phyloP scores from a whole-genome alignment of 208 protist genomes.

The Trypanosoma grayi region DNA sequence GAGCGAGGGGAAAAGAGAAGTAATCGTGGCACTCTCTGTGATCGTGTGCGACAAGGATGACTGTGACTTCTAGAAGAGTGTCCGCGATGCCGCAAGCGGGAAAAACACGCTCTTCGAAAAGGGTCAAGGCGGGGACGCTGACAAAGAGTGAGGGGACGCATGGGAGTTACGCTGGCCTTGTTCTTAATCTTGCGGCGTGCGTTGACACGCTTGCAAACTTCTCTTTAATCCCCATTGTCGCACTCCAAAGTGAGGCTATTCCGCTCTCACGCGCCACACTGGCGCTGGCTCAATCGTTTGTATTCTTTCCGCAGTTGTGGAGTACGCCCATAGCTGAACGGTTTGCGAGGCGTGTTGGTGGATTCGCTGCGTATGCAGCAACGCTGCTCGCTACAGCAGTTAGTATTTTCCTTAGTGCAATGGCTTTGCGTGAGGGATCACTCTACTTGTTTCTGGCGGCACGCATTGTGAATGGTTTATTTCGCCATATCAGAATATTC shows the following conservation, averaged over 20 bases:
- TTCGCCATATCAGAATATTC: conserved; percentile 37
- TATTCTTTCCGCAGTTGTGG: conserved; percentile 52
- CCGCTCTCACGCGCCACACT: conserved; percentile 7
- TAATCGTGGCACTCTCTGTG: not conserved
- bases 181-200: conserved; percentile 1
- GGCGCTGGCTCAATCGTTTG: conserved; percentile 46
- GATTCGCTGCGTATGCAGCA: conserved; percentile 25
- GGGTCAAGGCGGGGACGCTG: not conserved
- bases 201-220: conserved; percentile 13
- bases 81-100: not conserved
- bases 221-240: conserved; percentile 7
- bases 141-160: not conserved
- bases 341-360: conserved; percentile 30
- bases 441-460: conserved; percentile 49
- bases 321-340: conserved; percentile 41
- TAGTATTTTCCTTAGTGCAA: conserved; percentile 26
- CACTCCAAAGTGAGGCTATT: conserved; percentile 1
- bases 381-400: conserved; percentile 39
- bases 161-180: not conserved
- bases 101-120: not conserved
- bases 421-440: conserved; percentile 31
- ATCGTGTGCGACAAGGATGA: not conserved
- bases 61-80: not conserved
- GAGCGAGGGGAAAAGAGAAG: no score
- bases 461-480: conserved; percentile 50